phyloP scores from a whole-genome alignment of 495 filamentous ascomycete genomes.

The Symbiotaphrina buchneri region DNA sequence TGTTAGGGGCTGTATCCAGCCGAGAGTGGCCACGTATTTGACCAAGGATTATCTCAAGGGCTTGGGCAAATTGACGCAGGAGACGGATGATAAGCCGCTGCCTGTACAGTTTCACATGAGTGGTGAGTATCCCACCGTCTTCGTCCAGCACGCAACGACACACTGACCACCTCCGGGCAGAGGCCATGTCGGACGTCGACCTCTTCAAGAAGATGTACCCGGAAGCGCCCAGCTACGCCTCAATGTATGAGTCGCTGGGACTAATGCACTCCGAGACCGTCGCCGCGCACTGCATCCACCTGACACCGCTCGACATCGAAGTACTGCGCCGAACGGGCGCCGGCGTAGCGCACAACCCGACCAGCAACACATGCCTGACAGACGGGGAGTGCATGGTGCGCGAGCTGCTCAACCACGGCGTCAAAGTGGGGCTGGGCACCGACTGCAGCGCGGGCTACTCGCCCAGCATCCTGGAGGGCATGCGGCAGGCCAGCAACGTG shows the following conservation, averaged over 20 bases:
- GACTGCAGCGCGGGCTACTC: slow-evolving; percentile 44
- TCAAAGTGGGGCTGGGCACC: slow-evolving; percentile 43
- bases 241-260: slow-evolving; percentile 28
- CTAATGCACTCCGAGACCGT: slow-evolving; percentile 30
- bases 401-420: slow-evolving; percentile 27
- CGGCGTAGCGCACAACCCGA: slow-evolving; percentile 38
- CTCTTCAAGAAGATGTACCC: slow-evolving; percentile 29
- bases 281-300: slow-evolving; percentile 38
- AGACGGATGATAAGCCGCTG: too few species aligned
- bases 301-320: slow-evolving; percentile 27
- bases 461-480: slow-evolving; percentile 32
- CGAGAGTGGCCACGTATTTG: slow-evolving; percentile 43
- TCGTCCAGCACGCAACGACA: slow-evolving; percentile 24
- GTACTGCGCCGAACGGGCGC: slow-evolving; percentile 22
- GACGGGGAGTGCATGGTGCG: slow-evolving; percentile 23
- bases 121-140: slow-evolving; percentile 21
- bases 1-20: slow-evolving; percentile 32
- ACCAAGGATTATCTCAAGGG: too few species aligned
- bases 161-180: slow-evolving; percentile 33
- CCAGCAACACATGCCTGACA: slow-evolving; percentile 39
- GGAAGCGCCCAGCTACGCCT: slow-evolving; percentile 24
- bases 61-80: too few species aligned
- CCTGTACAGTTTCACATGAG: slow-evolving; percentile 35
- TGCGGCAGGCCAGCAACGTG: slow-evolving; percentile 36
- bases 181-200: slow-evolving; percentile 36